A percentile compares a stretch with the other conserved stretches of the same genome.
Conservation (phyloP, 2,329 filamentous ascomycete genomes). For the Neurospora sp. region DNA sequence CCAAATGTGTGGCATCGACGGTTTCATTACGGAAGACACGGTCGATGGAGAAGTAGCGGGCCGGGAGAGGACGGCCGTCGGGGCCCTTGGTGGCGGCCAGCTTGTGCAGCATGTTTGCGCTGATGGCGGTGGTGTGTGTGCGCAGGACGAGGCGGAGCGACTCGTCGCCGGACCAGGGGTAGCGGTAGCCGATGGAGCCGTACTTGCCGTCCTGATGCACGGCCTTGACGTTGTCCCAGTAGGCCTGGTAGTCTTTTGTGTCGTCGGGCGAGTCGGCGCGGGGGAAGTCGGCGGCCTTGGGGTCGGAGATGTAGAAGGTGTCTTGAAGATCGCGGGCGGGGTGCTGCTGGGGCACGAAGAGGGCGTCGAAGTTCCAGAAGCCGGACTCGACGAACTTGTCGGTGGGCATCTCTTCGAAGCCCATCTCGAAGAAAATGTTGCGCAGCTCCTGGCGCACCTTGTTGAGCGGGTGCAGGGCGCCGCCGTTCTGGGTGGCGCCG, state of each 20-base stretch:
- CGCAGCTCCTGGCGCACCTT: slow-evolving; percentile 94
- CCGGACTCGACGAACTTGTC: slow-evolving; percentile 89
- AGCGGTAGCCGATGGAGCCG: slow-evolving; percentile 91
- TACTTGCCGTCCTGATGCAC: slow-evolving; percentile 90
- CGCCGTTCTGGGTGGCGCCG: slow-evolving; percentile 50
- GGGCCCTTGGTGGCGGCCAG: slow-evolving; percentile 74
- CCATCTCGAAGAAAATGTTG: slow-evolving; percentile 98
- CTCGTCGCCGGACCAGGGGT: slow-evolving; percentile 85
- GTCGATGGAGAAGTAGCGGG: slow-evolving; percentile 98
- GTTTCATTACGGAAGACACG: slow-evolving; percentile 97
- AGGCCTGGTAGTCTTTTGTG: slow-evolving; percentile 64
- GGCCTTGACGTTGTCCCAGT: slow-evolving; percentile 78
- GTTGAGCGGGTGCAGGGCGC: slow-evolving; percentile 63
- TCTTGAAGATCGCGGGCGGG: slow-evolving; percentile 95
- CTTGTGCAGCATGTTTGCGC: slow-evolving; percentile 82
- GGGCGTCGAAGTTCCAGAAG: slow-evolving; percentile 98
- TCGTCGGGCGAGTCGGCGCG: slow-evolving; percentile 43
- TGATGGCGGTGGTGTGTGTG: slow-evolving; percentile 92
- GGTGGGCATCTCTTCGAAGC: slow-evolving; percentile 97
- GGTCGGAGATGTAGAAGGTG: slow-evolving; percentile 93
- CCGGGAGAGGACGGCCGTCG: slow-evolving; percentile 51
- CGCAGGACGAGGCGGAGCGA: slow-evolving; percentile 79
- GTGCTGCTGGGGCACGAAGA: slow-evolving; percentile 96
- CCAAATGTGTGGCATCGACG: slow-evolving; percentile 91
- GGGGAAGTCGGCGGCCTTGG: slow-evolving; percentile 61